Percentiles rank a stretch among this genome's conserved stretches.
Evolutionary conservation across 306 rosid genomes (phyloP).

Genomic region (Vicia faba): DNA sequence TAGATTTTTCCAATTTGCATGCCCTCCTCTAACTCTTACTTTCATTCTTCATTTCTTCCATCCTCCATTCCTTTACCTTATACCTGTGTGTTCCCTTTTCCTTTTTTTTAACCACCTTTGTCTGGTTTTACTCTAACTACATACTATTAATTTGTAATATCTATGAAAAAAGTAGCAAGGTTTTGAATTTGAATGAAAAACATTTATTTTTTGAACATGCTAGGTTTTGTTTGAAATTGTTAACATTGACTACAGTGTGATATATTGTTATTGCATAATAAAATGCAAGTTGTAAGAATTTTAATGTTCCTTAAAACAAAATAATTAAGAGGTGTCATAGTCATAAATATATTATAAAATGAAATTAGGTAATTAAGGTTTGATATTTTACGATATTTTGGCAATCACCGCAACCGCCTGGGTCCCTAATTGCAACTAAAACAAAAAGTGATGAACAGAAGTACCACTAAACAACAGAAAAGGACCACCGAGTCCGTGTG

Average conservation of each 20-base stretch:
- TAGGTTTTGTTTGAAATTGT: background rate
- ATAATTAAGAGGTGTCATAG: background rate
- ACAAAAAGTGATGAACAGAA: constrained; percentile 9
- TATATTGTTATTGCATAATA: background rate
- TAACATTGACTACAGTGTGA: background rate
- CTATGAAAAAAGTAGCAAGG: too few relatives aligned
- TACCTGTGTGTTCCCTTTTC: background rate
- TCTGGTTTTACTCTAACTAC: too few relatives aligned
- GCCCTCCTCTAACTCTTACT: background rate
- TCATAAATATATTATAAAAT: constrained; percentile 5
- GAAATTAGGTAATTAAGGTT: constrained; percentile 1
- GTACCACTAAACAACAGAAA: constrained; percentile 25
- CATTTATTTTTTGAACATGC: background rate
- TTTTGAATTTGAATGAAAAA: background rate
- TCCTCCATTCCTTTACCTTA: background rate
- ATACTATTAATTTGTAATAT: too few relatives aligned
- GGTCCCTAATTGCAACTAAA: constrained; percentile 5
- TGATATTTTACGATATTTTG: constrained; percentile 10
- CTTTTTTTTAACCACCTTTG: too few relatives aligned
- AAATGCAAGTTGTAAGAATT: background rate
- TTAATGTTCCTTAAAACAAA: background rate
- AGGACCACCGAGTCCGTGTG: background rate
- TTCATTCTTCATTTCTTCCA: background rate
- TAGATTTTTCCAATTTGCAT: constrained; percentile 4
- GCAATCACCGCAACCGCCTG: constrained; percentile 6